Evolutionary conservation across 2,329 filamentous ascomycete genomes (phyloP).

Genomic region (Botryosphaeria dothidea): DNA sequence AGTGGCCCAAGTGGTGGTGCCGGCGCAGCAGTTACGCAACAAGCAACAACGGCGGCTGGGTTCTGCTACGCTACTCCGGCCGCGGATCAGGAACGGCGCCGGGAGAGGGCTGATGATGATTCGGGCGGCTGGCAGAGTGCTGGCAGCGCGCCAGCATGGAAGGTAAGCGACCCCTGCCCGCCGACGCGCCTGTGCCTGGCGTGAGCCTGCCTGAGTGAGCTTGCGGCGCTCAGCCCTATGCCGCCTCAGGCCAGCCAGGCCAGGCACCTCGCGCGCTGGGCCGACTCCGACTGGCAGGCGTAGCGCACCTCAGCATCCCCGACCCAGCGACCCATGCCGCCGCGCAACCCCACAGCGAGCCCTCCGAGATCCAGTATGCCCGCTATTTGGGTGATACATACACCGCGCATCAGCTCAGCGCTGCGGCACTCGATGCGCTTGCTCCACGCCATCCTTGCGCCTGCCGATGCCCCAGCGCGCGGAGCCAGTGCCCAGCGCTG

Average conservation of each 20-base stretch:
- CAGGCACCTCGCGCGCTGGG: no score
- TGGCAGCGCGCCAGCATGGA: no score
- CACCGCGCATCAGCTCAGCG: neutral
- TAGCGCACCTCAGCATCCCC: neutral
- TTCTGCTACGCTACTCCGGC: neutral
- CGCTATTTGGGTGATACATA: neutral
- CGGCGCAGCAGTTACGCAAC: conserved; percentile 8
- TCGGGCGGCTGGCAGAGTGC: neutral
- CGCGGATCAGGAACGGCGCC: neutral
- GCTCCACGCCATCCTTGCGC: neutral
- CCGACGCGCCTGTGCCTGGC: no score
- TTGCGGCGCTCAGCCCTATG: neutral
- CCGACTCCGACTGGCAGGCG: no score
- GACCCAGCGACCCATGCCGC: neutral
- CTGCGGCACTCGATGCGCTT: neutral
- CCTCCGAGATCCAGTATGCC: conserved; percentile 1
- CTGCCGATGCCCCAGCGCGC: neutral
- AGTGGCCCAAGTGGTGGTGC: conserved; percentile 5
- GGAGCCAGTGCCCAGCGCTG: neutral
- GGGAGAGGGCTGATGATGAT: neutral
- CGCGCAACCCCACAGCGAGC: conserved; percentile 8
- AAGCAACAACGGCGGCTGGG: conserved; percentile 1
- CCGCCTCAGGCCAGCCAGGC: neutral
- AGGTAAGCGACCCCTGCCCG: no score
- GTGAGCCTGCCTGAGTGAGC: no score